Base-by-base conservation (phyloP, 2,329 filamentous ascomycete species). In the Fusarium sp. region DNA sequence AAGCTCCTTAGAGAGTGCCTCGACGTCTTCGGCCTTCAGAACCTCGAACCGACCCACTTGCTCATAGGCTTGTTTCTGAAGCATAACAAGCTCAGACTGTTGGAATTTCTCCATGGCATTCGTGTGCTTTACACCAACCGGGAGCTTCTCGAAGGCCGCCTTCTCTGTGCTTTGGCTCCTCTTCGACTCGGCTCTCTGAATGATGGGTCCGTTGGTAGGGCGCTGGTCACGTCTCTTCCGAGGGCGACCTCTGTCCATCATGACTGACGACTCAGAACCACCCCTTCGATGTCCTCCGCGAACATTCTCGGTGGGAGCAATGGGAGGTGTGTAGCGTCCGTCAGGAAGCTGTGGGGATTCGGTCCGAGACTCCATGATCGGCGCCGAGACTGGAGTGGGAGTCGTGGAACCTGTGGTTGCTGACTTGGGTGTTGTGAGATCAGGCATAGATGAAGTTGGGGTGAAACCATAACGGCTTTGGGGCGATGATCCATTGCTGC, bases 1-100 rank as follows among this genome's bases (percentile, higher is more conserved):
- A 57, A 94, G 89, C 81, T 95, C 92, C 88, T 87, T 88, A 18
- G 91, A 92, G 8, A 94, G 83, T 20, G 83, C 81, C 53, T 91
- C 89, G 16, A 92, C 90, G 68, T 92, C 89, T 27, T 87, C 86
- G 54, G 84, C 83, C 49, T 81, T 83, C 24, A 92, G 83, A n/a
- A 92, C 85, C 77, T 91, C 89, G 66, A 92, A 92, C 30, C 88
- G 83, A 40, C 86, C 83, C 1, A 87, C 88, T 75, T 91, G 89
- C 30, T 87, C 86, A 40, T 88, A 79, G 2, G 90, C 90, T 75
- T 91, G 89, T 69, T 84, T 85, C 60, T 88, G 85, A 24, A 92
- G 79, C 6, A 81, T 79, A 12, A 78, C 78, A 16, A 88, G 76
- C 58, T 91, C 89, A 3, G 77, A 73, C 10, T 81, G 73, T 15